phyloP scores from a whole-genome alignment of 1,139 yeast species.

The Geotrichum candidum region DNA sequence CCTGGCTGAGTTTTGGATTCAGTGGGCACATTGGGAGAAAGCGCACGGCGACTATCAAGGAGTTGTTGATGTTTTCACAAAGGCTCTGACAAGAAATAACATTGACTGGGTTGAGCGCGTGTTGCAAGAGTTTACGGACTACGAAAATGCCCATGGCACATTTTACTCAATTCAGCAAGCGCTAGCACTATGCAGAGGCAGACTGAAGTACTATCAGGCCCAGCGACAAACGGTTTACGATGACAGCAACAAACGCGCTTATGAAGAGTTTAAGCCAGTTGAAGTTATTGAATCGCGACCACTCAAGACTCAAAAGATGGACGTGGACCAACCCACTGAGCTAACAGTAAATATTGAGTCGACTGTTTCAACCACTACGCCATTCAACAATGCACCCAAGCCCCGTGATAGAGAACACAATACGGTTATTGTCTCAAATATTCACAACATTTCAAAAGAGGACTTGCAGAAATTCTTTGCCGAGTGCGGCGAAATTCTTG shows the following conservation, averaged over 20 bases:
- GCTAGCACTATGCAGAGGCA: conserved; percentile 12
- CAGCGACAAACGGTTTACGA: conserved; percentile 7
- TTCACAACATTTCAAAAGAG: conserved; percentile 37
- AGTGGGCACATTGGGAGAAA: conserved; percentile 40
- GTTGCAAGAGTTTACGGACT: conserved; percentile 43
- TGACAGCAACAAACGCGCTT: not conserved
- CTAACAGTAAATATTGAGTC: not conserved
- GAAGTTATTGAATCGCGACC: conserved; percentile 1
- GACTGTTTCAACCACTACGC: not conserved
- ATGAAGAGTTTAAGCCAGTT: not conserved
- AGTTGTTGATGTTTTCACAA: conserved; percentile 33
- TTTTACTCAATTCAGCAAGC: conserved; percentile 29
- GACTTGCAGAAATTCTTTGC: conserved; percentile 43
- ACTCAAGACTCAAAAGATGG: conserved; percentile 1
- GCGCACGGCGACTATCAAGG: conserved; percentile 28
- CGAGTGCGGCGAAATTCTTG: conserved; percentile 56
- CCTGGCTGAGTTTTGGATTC: conserved; percentile 48
- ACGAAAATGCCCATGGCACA: conserved; percentile 39
- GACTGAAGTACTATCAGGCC: conserved; percentile 14
- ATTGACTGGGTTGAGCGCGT: conserved; percentile 51
- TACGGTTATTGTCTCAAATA: conserved; percentile 44
- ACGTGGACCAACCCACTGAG: not conserved
- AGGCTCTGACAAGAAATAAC: conserved; percentile 34
- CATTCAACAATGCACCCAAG: not conserved
- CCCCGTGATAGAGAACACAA: conserved; percentile 52